Conservation (phyloP, 371 early-diverging fungal species). For the Syncephalastrum monosporum region DNA sequence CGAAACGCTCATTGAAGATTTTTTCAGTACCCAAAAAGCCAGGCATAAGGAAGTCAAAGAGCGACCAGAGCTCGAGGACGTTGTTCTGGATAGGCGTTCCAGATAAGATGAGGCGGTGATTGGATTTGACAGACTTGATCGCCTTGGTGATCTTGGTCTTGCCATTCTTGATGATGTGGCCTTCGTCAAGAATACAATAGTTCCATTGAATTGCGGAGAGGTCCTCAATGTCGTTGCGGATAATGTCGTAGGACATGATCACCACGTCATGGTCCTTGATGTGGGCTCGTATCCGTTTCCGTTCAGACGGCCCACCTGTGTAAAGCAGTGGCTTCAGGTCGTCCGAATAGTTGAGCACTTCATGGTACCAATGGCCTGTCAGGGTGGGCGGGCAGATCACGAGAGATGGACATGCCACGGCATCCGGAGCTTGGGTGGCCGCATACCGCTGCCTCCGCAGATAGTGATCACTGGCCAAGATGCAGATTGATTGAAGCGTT, state of each 20-base stretch:
- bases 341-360: conserved; percentile 83
- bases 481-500: conserved; percentile 97
- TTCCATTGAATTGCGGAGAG: conserved; percentile 80
- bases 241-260: conserved; percentile 96
- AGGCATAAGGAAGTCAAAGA: conserved; percentile 98
- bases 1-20: conserved; percentile 84
- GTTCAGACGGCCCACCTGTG: conserved; percentile 78
- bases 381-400: conserved; percentile 98
- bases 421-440: conserved; percentile 67
- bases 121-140: conserved; percentile 80
- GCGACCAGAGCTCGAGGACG: conserved; percentile 96
- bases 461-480: conserved; percentile 88
- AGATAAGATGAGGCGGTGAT: conserved; percentile 92
- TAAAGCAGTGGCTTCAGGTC: conserved; percentile 82
- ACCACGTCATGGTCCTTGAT: conserved; percentile 73
- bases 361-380: conserved; percentile 98
- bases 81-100: conserved; percentile 99
- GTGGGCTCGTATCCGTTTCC: conserved; percentile 59
- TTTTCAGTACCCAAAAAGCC: conserved; percentile 93
- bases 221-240: conserved; percentile 93
- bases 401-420: conserved; percentile 75
- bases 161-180: conserved; percentile 98
- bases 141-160: conserved; percentile 93
- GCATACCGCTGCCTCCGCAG: conserved; percentile 59
- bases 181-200: conserved; percentile 99